Conservation (phyloP, 805 yeast genomes). For the Kuraishia floccosa region DNA sequence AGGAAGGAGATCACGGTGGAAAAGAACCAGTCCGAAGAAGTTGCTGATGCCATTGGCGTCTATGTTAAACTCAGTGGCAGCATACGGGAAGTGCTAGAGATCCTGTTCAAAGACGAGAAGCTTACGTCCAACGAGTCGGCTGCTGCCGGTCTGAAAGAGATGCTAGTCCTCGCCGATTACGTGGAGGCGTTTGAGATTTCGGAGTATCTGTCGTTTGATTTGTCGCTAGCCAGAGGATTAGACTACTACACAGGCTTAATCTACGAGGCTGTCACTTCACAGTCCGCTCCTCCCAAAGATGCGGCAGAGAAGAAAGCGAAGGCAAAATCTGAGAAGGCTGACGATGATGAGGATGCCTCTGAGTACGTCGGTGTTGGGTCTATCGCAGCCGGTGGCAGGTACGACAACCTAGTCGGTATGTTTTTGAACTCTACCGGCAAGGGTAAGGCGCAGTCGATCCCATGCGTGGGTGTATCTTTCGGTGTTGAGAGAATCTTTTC, state of each 20-base stretch:
- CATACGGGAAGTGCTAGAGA: slow-evolving; percentile 46
- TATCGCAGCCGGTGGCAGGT: slow-evolving; percentile 98
- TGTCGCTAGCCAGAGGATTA: slow-evolving; percentile 93
- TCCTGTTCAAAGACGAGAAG: slow-evolving; percentile 43
- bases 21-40: slow-evolving; percentile 82
- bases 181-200: slow-evolving; percentile 75
- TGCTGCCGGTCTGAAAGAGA: slow-evolving; percentile 69
- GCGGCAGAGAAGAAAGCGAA: slow-evolving; percentile 55
- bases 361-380: slow-evolving; percentile 98
- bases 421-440: slow-evolving; percentile 76
- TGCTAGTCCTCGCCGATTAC: slow-evolving; percentile 63
- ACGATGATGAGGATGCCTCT: slow-evolving; percentile 81
- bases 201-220: slow-evolving; percentile 66
- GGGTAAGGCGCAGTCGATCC: slow-evolving; percentile 61
- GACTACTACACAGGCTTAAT: slow-evolving; percentile 97
- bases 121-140: slow-evolving; percentile 64
- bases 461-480: slow-evolving; percentile 95
- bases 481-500: slow-evolving; percentile 96
- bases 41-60: slow-evolving; percentile 88
- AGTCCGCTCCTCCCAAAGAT: slow-evolving; percentile 88
- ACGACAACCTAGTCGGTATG: slow-evolving; percentile 95
- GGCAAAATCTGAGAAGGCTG: slow-evolving; percentile 22
- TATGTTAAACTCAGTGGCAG: slow-evolving; percentile 81
- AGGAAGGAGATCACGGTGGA: slow-evolving; percentile 87
- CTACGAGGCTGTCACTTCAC: slow-evolving; percentile 91